phyloP scores from a whole-genome alignment of 306 rosid genomes.

The Cucumis hystrix region DNA sequence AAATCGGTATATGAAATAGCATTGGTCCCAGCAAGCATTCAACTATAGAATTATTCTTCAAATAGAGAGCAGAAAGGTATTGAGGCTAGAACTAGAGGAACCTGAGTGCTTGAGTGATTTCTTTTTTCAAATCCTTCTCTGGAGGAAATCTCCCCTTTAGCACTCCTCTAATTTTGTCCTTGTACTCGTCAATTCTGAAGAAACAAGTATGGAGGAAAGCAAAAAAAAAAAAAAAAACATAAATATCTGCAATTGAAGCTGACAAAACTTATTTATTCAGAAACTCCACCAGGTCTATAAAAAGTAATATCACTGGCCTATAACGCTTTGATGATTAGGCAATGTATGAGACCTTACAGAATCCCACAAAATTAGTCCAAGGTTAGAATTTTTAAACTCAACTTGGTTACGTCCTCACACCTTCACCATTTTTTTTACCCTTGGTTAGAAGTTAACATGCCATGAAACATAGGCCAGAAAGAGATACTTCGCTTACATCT shows the following conservation, averaged over 20 bases:
- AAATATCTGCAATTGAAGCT: constrained; percentile 11
- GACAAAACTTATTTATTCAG: background rate
- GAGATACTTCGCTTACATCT: constrained; percentile 36
- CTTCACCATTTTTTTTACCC: background rate
- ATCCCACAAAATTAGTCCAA: background rate
- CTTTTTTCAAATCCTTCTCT: constrained; percentile 79
- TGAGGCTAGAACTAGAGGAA: constrained; percentile 19
- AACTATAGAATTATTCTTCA: background rate
- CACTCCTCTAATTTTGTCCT: constrained; percentile 66
- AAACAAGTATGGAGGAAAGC: constrained; percentile 2
- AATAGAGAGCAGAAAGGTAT: background rate
- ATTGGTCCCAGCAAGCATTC: background rate
- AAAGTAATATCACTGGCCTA: background rate
- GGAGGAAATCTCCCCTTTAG: constrained; percentile 82
- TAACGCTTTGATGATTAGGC: background rate
- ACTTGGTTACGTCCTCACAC: background rate
- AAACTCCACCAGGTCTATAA: background rate
- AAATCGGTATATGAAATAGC: background rate
- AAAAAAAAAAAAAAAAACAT: constrained; percentile 6
- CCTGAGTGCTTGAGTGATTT: constrained; percentile 62
- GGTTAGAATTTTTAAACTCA: background rate
- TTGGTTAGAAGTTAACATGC: background rate
- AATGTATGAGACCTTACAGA: background rate
- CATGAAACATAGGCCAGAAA: constrained; percentile 3
- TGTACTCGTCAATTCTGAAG: constrained; percentile 62